Conservation (phyloP, 1,284 basidiomycete genomes). For the Sporisorium iseilematis-ciliati region DNA sequence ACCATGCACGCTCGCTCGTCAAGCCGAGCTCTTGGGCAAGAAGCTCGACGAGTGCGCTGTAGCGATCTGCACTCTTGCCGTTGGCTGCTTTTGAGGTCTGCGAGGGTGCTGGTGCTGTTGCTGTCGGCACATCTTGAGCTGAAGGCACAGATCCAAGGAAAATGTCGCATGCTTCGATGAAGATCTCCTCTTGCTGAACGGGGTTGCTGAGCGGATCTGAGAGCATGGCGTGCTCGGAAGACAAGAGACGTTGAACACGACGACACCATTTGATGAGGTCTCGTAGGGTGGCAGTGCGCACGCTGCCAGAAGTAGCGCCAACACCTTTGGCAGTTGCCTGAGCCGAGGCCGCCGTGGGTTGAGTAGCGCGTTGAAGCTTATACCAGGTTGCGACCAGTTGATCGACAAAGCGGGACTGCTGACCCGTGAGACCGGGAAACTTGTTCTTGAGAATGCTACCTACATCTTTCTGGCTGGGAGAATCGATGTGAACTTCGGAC, state of each 20-base stretch:
- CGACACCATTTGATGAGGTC: conserved; percentile 90
- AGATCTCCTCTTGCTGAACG: conserved; percentile 86
- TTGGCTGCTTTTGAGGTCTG: conserved; percentile 11
- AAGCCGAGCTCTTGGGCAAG: conserved; percentile 59
- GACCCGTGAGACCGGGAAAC: conserved; percentile 36
- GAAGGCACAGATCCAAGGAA: conserved; percentile 80
- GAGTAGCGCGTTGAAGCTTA: conserved; percentile 42
- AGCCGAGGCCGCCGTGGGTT: conserved; percentile 31
- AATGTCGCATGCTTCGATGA: conserved; percentile 88
- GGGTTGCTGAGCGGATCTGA: conserved; percentile 75
- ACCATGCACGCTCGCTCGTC: conserved; percentile 58
- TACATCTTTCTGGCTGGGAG: conserved; percentile 56
- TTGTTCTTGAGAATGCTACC: conserved; percentile 51
- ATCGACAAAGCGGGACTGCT: conserved; percentile 37
- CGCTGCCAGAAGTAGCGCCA: conserved; percentile 29
- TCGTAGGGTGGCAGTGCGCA: conserved; percentile 75
- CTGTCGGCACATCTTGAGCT: conserved; percentile 14
- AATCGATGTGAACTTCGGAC: conserved; percentile 54
- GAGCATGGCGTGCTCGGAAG: conserved; percentile 19
- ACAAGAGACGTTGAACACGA: conserved; percentile 76
- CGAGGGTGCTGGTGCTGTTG: neutral
- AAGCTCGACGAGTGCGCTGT: conserved; percentile 44
- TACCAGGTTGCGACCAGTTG: conserved; percentile 61
- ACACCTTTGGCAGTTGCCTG: conserved; percentile 11
- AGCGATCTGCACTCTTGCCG: conserved; percentile 46